Conservation (phyloP, 306 rosid genomes). For the Glycyrrhiza uralensis region DNA sequence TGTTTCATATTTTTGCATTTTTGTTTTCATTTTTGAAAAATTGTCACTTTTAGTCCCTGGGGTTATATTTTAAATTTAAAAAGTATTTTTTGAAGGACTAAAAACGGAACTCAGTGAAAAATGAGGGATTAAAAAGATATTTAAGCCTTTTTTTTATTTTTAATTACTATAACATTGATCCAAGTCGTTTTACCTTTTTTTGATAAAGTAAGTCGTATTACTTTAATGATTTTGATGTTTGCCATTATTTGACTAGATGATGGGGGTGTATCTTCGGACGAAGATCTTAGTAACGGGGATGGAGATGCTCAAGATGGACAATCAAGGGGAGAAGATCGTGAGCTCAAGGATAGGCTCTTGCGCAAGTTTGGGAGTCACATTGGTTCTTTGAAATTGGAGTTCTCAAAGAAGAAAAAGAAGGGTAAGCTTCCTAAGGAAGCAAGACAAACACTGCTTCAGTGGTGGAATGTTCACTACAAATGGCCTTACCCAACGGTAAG, state of each 20-base stretch:
- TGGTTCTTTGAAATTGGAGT: conserved; percentile 70
- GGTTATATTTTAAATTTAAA: no score
- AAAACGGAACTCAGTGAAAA: no score
- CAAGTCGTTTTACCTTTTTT: neutral
- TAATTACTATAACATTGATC: neutral
- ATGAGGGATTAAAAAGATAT: no score
- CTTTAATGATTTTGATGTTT: neutral
- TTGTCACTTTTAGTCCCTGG: no score
- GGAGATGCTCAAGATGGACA: conserved; percentile 59
- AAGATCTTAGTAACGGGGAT: conserved; percentile 70
- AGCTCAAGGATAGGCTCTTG: conserved; percentile 75
- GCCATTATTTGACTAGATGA: conserved; percentile 45
- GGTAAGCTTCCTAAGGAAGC: conserved; percentile 96
- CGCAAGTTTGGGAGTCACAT: conserved; percentile 87
- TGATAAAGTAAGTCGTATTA: neutral
- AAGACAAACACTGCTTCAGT: conserved; percentile 69
- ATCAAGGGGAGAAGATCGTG: conserved; percentile 56
- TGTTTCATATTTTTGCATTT: neutral
- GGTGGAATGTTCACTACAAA: conserved; percentile 88
- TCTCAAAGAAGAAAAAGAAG: conserved; percentile 87
- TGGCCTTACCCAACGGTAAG: conserved; percentile 99
- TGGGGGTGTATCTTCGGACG: conserved; percentile 73
- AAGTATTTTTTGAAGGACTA: no score
- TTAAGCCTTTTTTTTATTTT: no score
- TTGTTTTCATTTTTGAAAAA: no score